Percentiles rank a stretch among this genome's conserved stretches.
phyloP scores from a whole-genome alignment of 2,329 filamentous ascomycete genomes.

The Leptographium wingfieldii region DNA sequence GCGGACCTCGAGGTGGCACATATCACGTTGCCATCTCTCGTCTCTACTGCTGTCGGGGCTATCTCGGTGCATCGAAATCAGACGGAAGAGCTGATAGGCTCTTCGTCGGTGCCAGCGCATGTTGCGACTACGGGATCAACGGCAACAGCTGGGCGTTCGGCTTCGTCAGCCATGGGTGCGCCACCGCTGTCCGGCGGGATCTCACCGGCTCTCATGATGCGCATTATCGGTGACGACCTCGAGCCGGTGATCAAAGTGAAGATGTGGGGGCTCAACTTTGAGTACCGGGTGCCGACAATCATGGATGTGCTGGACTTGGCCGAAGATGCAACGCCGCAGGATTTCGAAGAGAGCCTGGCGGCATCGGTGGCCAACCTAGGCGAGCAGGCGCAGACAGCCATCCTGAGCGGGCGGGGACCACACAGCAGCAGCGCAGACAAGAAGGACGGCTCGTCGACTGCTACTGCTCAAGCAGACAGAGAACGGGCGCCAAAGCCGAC shows the following conservation, averaged over 20 bases:
- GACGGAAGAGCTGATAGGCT: conserved; percentile 59
- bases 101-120: conserved; percentile 20
- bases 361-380: conserved; percentile 69
- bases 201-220: conserved; percentile 60
- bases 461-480: background rate
- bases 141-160: background rate
- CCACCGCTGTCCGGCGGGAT: background rate
- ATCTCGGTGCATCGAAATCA: conserved; percentile 52
- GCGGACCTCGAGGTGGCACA: conserved; percentile 60
- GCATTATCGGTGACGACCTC: conserved; percentile 88
- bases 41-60: conserved; percentile 61
- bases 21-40: conserved; percentile 70
- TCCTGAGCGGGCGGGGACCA: conserved; percentile 20
- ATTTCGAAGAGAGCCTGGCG: conserved; percentile 63
- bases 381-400: conserved; percentile 43
- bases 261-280: conserved; percentile 69
- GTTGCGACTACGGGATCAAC: conserved; percentile 2
- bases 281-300: conserved; percentile 76
- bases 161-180: conserved; percentile 4
- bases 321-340: conserved; percentile 54
- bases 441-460: background rate
- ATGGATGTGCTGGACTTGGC: conserved; percentile 65
- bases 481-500: conserved; percentile 36
- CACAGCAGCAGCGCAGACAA: conserved; percentile 8
- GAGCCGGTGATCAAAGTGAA: conserved; percentile 85